These are phyloP conservation scores for Elaeis oleifera DNA, from an alignment of 202 grass and related monocot genomes.

Conservation along the genomic window DNA sequence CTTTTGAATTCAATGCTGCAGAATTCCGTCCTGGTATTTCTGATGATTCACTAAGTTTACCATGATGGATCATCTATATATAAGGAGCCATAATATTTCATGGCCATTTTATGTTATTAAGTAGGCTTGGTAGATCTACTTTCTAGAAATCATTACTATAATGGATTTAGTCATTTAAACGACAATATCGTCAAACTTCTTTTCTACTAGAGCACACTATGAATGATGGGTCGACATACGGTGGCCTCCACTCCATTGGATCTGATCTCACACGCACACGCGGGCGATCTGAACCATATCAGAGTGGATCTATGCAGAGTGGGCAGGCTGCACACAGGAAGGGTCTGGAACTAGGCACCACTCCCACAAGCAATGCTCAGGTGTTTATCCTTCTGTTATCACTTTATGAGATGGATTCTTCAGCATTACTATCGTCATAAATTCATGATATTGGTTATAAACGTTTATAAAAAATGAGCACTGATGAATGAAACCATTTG, in stretches of 20 bases:
- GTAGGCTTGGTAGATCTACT: not conserved
- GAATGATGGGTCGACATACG: slow-evolving; percentile 67
- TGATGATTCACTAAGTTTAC: not conserved
- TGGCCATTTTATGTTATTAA: not conserved
- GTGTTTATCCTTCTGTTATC: slow-evolving; percentile 21
- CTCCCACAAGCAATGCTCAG: slow-evolving; percentile 55
- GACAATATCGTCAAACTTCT: not conserved
- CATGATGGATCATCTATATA: not conserved
- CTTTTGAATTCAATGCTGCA: not conserved
- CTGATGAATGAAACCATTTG: too few species aligned
- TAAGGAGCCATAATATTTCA: too few species aligned
- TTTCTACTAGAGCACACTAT: slow-evolving; percentile 36
- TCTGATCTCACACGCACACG: slow-evolving; percentile 78
- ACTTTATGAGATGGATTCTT: not conserved
- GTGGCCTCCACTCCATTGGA: slow-evolving; percentile 68
- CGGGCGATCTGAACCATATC: slow-evolving; percentile 47
- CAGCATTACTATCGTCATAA: not conserved
- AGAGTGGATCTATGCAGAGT: slow-evolving; percentile 44
- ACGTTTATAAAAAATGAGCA: not conserved
- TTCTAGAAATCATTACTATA: not conserved
- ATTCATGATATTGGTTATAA: not conserved
- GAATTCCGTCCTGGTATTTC: slow-evolving; percentile 5
- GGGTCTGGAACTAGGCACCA: slow-evolving; percentile 43
- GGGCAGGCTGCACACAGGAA: slow-evolving; percentile 26
- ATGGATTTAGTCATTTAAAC: not conserved